Evolutionary conservation across 768 basidiomycete genomes (phyloP).

Genomic region (Saitozyma podzolica): DNA sequence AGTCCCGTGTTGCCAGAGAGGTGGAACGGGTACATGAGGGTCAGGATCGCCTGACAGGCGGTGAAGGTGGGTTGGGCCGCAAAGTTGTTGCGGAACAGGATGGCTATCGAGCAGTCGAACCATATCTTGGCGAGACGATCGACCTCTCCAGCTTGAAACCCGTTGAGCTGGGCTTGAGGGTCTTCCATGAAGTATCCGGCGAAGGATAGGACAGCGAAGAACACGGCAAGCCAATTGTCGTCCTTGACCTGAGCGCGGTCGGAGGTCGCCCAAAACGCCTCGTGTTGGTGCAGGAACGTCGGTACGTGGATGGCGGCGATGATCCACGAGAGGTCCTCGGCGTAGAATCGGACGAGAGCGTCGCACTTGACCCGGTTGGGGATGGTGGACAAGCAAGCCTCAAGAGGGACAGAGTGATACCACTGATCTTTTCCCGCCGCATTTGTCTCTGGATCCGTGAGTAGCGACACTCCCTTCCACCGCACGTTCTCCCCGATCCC

Average conservation of each 20-base stretch:
- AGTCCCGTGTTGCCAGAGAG: not conserved
- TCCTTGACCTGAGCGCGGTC: not conserved
- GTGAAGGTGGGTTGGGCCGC: not conserved
- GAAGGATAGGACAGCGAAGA: not conserved
- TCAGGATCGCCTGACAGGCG: not conserved
- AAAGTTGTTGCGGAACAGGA: conserved; percentile 1
- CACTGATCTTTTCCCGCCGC: not conserved
- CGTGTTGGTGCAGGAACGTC: conserved; percentile 2
- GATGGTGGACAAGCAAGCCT: not conserved
- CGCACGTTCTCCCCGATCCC: not conserved
- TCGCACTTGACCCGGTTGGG: not conserved
- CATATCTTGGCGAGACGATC: not conserved
- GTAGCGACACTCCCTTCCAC: not conserved
- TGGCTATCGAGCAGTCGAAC: conserved; percentile 3
- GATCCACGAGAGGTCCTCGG: conserved; percentile 1
- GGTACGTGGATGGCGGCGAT: conserved; percentile 1
- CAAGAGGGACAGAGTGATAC: not conserved
- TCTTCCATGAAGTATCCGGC: conserved; percentile 5
- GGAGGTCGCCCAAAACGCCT: not conserved
- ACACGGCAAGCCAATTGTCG: conserved; percentile 4
- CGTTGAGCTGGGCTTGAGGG: not conserved
- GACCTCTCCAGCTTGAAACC: not conserved
- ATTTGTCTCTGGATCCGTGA: not conserved
- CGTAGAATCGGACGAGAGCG: not conserved
- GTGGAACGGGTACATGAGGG: not conserved